These are phyloP conservation scores for Colletotrichum melonis DNA, from an alignment of 2,329 filamentous ascomycete species.

Conservation along the genomic window DNA sequence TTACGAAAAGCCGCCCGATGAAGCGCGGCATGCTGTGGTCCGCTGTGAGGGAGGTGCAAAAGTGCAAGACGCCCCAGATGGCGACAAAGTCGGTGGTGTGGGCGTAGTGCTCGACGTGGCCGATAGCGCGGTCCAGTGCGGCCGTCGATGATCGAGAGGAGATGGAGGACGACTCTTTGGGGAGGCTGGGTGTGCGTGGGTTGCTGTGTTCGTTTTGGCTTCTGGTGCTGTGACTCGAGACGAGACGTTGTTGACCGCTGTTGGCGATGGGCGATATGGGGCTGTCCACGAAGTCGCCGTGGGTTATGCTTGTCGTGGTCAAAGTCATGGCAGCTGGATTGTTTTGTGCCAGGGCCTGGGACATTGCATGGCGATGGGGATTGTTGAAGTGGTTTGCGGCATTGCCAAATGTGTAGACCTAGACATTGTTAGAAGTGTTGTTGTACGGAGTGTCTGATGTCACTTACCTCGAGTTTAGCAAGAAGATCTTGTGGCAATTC, in stretches of 20 bases:
- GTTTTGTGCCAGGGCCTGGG: constrained; percentile 56
- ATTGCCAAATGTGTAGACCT: constrained; percentile 80
- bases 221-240: background rate
- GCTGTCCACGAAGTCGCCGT: background rate
- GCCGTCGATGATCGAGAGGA: constrained; percentile 49
- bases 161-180: constrained; percentile 41
- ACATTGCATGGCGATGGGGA: constrained; percentile 52
- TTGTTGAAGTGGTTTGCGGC: constrained; percentile 88
- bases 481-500: constrained; percentile 76
- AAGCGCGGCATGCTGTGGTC: constrained; percentile 67
- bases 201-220: background rate
- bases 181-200: constrained; percentile 10
- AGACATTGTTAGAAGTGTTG: background rate
- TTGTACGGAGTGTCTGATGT: too few species aligned
- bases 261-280: constrained; percentile 28
- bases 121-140: constrained; percentile 65
- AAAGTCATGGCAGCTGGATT: constrained; percentile 39
- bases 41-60: constrained; percentile 46
- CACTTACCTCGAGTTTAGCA: constrained; percentile 68
- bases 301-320: constrained; percentile 26
- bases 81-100: constrained; percentile 81
- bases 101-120: constrained; percentile 84
- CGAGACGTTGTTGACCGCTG: background rate
- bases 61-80: constrained; percentile 79
- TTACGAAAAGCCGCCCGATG: constrained; percentile 68